Base-by-base conservation (phyloP, 164 flowering plant genomes). In the Nymphaea thermarum region DNA sequence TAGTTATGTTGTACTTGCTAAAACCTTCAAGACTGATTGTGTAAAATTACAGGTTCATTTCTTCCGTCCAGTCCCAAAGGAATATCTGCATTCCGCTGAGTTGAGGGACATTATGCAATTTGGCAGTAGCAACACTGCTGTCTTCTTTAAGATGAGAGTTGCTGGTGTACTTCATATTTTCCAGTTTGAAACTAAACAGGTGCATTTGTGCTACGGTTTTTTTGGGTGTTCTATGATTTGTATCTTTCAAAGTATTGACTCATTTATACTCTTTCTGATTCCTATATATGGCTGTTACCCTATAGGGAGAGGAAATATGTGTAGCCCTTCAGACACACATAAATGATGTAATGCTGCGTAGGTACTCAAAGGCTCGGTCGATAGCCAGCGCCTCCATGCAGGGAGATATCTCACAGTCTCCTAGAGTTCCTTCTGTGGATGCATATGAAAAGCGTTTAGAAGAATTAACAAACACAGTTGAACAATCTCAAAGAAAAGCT, bases 121-220 rank as follows among this genome's bases (percentile, higher is more conserved):
- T 73, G 99, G 99, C 43, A 95, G 98, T 75, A 95, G 99, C 80
- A 92, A 92, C 70, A 86, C 96, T 71, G 99, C 99, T 77, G 98
- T 95, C 3, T 92, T 95, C 67, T 95, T 95, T 74, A 95, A 92
- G 80, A 95, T 95, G 99, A 85, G 99, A 79, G 99, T 95, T 77
- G 97, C 99, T 43, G 97, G 99, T 67, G 96, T 87, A 62, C 96
- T 95, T 67, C 98, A 95, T 77, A 92, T 95, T 74, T 92, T 95
- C 74, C 99, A 95, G 78, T 95, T 95, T 80, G 99, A 92, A 77
- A 95, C 99, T 3, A 92, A 90, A 82, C 99, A 92, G 98, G 99
- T 95, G 3, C 5, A 18, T 6, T 8, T 17, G 18, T 43, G n/a
- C 17, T 11, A 15, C 60, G 2, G 10, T 55, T 55, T 8, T 55